These are phyloP conservation scores for Pseudopyricularia cyperi DNA, from an alignment of 2,329 filamentous ascomycete genomes.

Conservation along the genomic window DNA sequence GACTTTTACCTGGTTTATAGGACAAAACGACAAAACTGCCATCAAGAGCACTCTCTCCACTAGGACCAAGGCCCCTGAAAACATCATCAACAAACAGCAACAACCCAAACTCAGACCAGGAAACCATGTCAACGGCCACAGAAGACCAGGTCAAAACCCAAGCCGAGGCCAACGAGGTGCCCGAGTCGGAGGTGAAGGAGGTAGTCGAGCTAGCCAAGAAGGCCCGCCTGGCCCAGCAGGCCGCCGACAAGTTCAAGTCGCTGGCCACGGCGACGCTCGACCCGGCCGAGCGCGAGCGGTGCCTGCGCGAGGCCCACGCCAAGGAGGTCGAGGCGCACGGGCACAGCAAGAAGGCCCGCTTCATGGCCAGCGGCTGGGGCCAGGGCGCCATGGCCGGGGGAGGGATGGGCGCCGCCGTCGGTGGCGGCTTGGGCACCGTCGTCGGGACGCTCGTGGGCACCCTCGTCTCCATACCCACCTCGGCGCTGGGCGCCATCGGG, in stretches of 20 bases:
- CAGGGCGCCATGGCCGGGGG: constrained; percentile 5
- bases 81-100: too few relatives aligned
- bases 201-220: not conserved
- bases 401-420: constrained; percentile 2
- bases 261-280: not conserved
- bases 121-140: not conserved
- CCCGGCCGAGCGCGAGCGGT: constrained; percentile 4
- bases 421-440: constrained; percentile 3
- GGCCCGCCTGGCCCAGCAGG: not conserved
- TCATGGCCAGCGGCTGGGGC: constrained; percentile 5
- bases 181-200: not conserved
- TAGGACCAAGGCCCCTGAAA: too few relatives aligned
- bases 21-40: too few relatives aligned
- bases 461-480: constrained; percentile 2
- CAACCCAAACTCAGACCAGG: too few relatives aligned
- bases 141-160: not conserved
- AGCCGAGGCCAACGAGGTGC: not conserved
- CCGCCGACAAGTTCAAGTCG: not conserved
- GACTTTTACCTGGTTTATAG: too few relatives aligned
- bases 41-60: too few relatives aligned
- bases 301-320: constrained; percentile 3
- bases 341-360: constrained; percentile 5
- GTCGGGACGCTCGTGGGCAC: constrained; percentile 3
- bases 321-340: constrained; percentile 5
- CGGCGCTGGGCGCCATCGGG: not conserved